These are phyloP conservation scores for Alternaria brassicae DNA, from an alignment of 2,329 filamentous ascomycete genomes.

Conservation along the genomic window DNA sequence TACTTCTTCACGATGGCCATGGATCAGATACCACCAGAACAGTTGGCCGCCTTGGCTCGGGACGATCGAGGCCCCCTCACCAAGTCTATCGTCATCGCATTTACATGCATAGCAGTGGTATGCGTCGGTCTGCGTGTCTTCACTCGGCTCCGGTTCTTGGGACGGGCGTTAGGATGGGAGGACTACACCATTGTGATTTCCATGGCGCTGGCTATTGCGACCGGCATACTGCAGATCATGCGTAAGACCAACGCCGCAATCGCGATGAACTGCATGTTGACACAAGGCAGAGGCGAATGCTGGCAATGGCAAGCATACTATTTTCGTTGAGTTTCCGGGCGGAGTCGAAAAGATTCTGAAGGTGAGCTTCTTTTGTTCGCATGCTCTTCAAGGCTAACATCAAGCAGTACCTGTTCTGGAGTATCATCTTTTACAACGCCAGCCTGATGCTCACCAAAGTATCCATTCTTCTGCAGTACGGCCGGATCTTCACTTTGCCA, in stretches of 20 bases:
- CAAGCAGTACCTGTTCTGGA: constrained; percentile 35
- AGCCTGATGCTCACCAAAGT: constrained; percentile 35
- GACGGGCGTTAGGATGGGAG: constrained; percentile 28
- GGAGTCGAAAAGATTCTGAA: constrained; percentile 18
- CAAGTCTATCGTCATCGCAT: constrained; percentile 25
- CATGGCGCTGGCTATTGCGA: constrained; percentile 24
- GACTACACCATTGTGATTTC: constrained; percentile 31
- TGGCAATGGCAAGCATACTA: constrained; percentile 34
- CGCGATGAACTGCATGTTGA: constrained; percentile 4
- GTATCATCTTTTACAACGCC: constrained; percentile 35
- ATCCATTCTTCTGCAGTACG: constrained; percentile 40
- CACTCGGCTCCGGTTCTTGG: constrained; percentile 24
- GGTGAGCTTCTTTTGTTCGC: constrained; percentile 12
- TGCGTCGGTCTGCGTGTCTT: constrained; percentile 31
- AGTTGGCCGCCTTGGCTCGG: constrained; percentile 21
- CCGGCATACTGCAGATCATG: constrained; percentile 22
- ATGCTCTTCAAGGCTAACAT: constrained; percentile 3
- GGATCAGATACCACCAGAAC: constrained; percentile 26
- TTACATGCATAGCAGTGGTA: constrained; percentile 28
- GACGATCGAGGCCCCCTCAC: constrained; percentile 28
- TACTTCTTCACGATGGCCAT: constrained; percentile 7
- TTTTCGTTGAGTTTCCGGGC: constrained; percentile 28
- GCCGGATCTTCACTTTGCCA: constrained; percentile 34
- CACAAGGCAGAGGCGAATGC: constrained; percentile 21
- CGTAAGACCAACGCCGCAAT: constrained; percentile 14